These are phyloP conservation scores for Scheffersomyces segobiensis DNA, from an alignment of 1,139 yeast species.

Conservation along the genomic window DNA sequence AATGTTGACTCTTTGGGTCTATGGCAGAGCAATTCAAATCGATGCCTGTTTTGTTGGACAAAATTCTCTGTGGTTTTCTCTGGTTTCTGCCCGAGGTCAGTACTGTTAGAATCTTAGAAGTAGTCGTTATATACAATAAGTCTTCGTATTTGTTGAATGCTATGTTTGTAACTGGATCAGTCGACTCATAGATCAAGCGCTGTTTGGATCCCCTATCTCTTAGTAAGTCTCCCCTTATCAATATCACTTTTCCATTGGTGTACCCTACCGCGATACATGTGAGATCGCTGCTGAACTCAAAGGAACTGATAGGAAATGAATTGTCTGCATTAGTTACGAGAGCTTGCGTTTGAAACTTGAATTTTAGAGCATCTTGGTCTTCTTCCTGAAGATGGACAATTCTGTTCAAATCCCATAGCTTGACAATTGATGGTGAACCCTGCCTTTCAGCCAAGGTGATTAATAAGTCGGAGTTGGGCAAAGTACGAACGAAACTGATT, in stretches of 20 bases:
- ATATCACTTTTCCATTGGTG: constrained; percentile 80
- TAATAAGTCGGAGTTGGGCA: constrained; percentile 51
- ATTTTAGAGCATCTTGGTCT: constrained; percentile 33
- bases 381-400: constrained; percentile 39
- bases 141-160: constrained; percentile 51
- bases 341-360: constrained; percentile 37
- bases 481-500: constrained; percentile 54
- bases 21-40: constrained; percentile 66
- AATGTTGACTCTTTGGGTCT: constrained; percentile 34
- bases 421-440: constrained; percentile 66
- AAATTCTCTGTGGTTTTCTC: constrained; percentile 61
- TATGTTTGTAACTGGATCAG: constrained; percentile 81
- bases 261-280: constrained; percentile 79
- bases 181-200: constrained; percentile 67
- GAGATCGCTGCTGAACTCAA: constrained; percentile 55
- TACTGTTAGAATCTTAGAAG: constrained; percentile 70
- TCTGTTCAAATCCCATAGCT: constrained; percentile 70
- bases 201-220: constrained; percentile 92
- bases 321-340: constrained; percentile 53
- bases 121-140: constrained; percentile 61
- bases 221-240: constrained; percentile 83
- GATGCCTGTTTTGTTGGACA: constrained; percentile 68
- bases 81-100: constrained; percentile 77
- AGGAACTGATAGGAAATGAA: constrained; percentile 71
- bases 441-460: constrained; percentile 74